Evolutionary conservation across 768 basidiomycete species (phyloP), one percentile per base, ranked within the genome.

Genomic region (Leucocoprinus birnbaumii): DNA sequence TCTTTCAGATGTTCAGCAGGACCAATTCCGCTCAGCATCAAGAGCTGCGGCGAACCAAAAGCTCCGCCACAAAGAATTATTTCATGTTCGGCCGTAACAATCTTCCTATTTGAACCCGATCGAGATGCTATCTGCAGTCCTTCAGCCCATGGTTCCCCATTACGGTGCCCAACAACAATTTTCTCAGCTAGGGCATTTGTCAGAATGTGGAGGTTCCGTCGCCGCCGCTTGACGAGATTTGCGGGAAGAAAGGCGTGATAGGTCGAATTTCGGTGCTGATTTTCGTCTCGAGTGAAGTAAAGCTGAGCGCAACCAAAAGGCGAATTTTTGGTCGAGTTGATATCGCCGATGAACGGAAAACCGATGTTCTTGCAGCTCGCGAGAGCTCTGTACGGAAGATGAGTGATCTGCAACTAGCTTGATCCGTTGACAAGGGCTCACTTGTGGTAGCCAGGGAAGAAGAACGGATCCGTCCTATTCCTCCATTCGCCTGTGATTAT

Each of bases 1-100:
- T 70, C 64, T n/a, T 73, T 61, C 41, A 94, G 76, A 37, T 88
- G 75, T 3, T 72, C 67, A 1, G 76, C 76, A 25, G 89, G 85
- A 14, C 93, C 93, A 42, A 94, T 73, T 18, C 93, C 93, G 9
- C 88, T 90, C 35, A 91, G 74, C 78, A 87, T 79, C 22, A 90
- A 75, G 35, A 90, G 77, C 16, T 83, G 82, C 1, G 86, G 87
- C 3, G 84, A 78, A 60, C 88, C 83, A 9, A 89, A 58, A 9
- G 64, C 62, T 5, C 66, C 66, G 34, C 58, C 69, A 4, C 67
- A 78, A 9, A 88, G 53, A 3, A 89, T 71, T 51, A 89, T 76
- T 59, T 89, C 86, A 58, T 80, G 84, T 56, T 68, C 70, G 1
- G 84, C 82, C 31, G 59, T 72, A 1, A 71, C 80, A 13, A 70